A percentile compares a stretch with the other conserved stretches of the same genome.
These are phyloP conservation scores for Amauroascus verrucosus DNA, from an alignment of 2,329 filamentous ascomycete genomes.

Conservation along the genomic window DNA sequence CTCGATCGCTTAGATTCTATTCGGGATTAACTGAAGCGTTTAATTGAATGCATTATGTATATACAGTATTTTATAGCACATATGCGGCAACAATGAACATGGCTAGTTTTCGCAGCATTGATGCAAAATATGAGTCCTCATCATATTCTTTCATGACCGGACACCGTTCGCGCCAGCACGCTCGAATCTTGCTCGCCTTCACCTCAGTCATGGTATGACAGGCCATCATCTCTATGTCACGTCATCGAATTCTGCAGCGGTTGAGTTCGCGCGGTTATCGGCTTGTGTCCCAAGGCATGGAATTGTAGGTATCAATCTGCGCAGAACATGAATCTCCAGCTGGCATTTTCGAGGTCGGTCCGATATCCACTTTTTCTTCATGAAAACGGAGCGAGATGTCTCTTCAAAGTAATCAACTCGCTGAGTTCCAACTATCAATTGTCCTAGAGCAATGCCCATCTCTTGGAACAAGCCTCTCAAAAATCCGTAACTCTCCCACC, in stretches of 20 bases:
- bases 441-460: too few relatives aligned
- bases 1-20: neutral
- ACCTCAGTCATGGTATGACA: neutral
- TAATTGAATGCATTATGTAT: constrained; percentile 3
- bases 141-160: neutral
- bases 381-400: too few relatives aligned
- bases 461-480: constrained; percentile 24
- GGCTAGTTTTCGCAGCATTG: neutral
- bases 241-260: neutral
- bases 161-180: neutral
- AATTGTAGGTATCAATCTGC: too few relatives aligned
- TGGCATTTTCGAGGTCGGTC: too few relatives aligned
- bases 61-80: constrained; percentile 9
- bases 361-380: too few relatives aligned
- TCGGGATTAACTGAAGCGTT: neutral
- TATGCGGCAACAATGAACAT: constrained; percentile 1
- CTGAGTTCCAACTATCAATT: too few relatives aligned
- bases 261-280: too few relatives aligned
- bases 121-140: neutral
- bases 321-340: too few relatives aligned
- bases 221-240: neutral
- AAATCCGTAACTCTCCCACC: constrained; percentile 95
- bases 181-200: neutral
- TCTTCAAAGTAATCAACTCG: too few relatives aligned
- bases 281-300: too few relatives aligned